Conservation (phyloP, 106 monocot genomes). For the Dendrobium huoshanense region DNA sequence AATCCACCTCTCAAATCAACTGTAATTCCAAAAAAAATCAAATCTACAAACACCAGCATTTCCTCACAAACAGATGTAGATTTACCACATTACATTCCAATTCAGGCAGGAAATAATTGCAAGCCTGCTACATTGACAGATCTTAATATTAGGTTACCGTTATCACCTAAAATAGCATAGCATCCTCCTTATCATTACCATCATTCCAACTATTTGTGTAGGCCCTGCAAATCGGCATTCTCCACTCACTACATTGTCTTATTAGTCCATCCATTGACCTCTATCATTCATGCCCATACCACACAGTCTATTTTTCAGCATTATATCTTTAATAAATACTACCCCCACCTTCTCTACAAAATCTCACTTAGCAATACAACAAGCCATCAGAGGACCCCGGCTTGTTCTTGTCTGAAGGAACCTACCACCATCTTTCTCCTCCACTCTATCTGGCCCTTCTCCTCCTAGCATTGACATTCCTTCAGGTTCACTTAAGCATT, state of each 20-base stretch:
- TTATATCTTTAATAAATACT: too few species aligned
- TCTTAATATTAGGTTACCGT: neutral
- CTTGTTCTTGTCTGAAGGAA: too few species aligned
- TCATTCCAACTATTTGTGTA: neutral
- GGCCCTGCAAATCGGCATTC: neutral
- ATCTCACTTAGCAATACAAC: too few species aligned
- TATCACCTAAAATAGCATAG: neutral
- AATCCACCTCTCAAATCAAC: neutral
- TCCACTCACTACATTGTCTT: neutral
- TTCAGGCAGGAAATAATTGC: neutral
- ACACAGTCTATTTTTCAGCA: too few species aligned
- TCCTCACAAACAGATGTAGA: neutral
- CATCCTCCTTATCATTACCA: neutral
- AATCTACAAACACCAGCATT: neutral
- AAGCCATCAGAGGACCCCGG: too few species aligned
- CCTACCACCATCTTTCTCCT: too few species aligned
- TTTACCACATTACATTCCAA: neutral
- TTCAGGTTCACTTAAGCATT: too few species aligned
- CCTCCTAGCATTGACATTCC: too few species aligned
- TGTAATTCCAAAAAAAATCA: neutral
- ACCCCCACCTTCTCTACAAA: too few species aligned
- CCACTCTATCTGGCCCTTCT: too few species aligned
- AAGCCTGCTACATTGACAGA: neutral
- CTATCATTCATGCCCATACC: too few species aligned
- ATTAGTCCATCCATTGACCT: too few species aligned